Conservation (phyloP, 1,284 basidiomycete species). For the Exobasidium rhododendri region DNA sequence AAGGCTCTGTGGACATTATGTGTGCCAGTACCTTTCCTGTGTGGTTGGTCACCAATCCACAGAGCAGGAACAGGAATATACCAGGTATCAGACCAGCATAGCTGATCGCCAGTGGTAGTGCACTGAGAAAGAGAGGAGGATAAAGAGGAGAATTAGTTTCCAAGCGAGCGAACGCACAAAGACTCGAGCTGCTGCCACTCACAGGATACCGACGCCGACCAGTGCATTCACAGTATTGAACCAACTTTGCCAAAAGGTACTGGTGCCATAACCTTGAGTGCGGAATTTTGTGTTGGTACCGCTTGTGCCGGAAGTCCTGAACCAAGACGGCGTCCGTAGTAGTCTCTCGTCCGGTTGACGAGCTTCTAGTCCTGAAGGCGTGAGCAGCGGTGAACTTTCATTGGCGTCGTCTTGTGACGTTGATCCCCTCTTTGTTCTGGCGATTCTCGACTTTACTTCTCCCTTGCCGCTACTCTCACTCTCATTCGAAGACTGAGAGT, state of each 20-base stretch:
- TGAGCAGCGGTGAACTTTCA: background rate
- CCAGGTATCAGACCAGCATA: constrained; percentile 46
- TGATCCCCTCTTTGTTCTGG: background rate
- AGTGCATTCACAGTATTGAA: constrained; percentile 54
- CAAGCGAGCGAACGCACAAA: constrained; percentile 20
- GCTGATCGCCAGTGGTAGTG: constrained; percentile 48
- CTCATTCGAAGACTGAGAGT: background rate
- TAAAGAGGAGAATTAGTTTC: constrained; percentile 18
- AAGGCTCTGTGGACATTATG: constrained; percentile 47
- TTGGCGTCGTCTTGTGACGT: background rate
- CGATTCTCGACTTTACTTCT: background rate
- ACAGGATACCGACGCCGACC: constrained; percentile 51
- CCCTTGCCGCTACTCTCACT: background rate
- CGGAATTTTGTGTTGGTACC: constrained; percentile 11
- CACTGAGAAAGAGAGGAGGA: too few species aligned
- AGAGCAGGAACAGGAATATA: constrained; percentile 37
- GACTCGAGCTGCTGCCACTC: too few species aligned
- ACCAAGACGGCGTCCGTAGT: constrained; percentile 7
- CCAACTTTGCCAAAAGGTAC: constrained; percentile 50
- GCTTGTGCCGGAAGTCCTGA: background rate
- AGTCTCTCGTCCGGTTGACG: background rate
- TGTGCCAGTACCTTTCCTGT: constrained; percentile 51
- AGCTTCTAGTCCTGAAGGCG: background rate
- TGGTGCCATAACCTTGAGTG: constrained; percentile 27
- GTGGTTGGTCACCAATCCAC: constrained; percentile 49